Evolutionary conservation across 257 asterid genomes (phyloP), one percentile per base, ranked within the genome.

Genomic region (Forsythia suspensa): DNA sequence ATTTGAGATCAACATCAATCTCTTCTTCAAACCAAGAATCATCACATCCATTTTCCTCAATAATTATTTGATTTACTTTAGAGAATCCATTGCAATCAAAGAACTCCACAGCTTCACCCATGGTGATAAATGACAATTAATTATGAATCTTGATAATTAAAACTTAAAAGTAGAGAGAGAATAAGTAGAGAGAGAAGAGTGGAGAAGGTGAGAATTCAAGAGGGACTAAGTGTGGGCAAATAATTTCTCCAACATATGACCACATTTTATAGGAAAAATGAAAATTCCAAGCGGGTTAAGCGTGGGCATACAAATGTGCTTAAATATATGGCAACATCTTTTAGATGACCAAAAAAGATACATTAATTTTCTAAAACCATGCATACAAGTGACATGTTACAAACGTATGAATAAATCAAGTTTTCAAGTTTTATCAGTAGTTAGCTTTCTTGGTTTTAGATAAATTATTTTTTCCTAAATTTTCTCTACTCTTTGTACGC

Each of bases 11-110:
- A 84, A 86, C 93, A 87, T 93, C 98, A 44, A 95, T 83, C 85
- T 93, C 97, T 88, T 95, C 99, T 77, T 95, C 99, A 80, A 90
- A 95, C 99, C 99, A 94, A 71, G 92, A 82, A 77, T 80, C 88
- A 52, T 88, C 81, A 7, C 70, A 55, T 6, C 77, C 81, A 71
- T 71, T 71, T 57, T 84, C 90, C 13, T 89, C 86, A 72, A 87
- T 79, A 15, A 80, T 72, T 59, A 81, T 75, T 73, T 76, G 83
- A 5, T 77, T 83, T 40, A 79, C 87, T 46, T 85, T 88, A 7
- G 95, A 52, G 91, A 84, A 84, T 34, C 89, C 88, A 88, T 84
- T 85, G 88, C 83, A 88, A 83, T 88, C 79, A 34, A 89, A 84
- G 71, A 85, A 90, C 38, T 86, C 89, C 51, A 90, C 87, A 4